Base-by-base conservation (phyloP, 2,329 filamentous ascomycete genomes). In the Colletotrichum costaricense region DNA sequence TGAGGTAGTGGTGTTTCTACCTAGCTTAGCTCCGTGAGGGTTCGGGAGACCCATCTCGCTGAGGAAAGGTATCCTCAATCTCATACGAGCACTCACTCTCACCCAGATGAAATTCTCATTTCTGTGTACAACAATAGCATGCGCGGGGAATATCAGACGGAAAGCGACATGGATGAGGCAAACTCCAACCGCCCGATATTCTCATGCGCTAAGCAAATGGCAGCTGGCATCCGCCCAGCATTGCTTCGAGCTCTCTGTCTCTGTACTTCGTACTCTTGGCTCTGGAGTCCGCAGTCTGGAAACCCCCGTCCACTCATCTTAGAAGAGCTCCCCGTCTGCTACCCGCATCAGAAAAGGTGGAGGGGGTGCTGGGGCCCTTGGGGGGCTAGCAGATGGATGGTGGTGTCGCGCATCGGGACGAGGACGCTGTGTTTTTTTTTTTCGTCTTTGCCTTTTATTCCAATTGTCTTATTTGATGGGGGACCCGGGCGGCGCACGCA, bases 401-500 rank as follows among this genome's bases (percentile, higher is more conserved):
- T 49, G 38, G 52, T 63, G 54, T 69, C 69, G 65, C 69, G 52
- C 42, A 49, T 49, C 42, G 65, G 46, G 49, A 58, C 64, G 38
- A 65, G 64, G 46, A 57, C 57, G 35, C 49, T 69, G 26, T 38
- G 3, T 14, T 35, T 49, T 19, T 22, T 22, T 24, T n/a, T 22
- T 49, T 49, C 42, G 33, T 12, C 33, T 35, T 49, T 19, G 38
- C 19, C 8, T n/a, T 49, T 49, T 49, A 4, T 49, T 49, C 19
- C 54, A 56, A 24, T 56, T 28, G 54, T 24, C 22, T 56, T 28
- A 54, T 22, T 68, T 11, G 30, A 58, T 35, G 59, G 54, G 67
- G 67, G 52, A 70, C 60, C 38, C 7, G 60, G 42, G n/a, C 46
- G 30, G 59, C 66, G 59, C 24, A 60, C 54, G 66, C 58, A 72